Conservation (phyloP, 352 stramenopile genomes). For the Phytophthora pluvialis region DNA sequence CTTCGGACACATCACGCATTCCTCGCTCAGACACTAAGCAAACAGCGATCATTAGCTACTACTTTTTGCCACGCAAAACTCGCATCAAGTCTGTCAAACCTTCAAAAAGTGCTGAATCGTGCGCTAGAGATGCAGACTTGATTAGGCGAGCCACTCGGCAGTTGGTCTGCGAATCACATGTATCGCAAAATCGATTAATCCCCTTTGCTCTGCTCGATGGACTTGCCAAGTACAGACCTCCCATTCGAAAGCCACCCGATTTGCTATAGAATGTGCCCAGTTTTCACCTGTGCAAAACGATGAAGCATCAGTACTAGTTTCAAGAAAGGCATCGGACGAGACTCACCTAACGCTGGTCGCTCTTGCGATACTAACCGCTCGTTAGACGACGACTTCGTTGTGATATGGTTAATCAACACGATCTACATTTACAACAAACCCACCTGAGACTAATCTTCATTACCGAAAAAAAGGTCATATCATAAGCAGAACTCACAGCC, state of each 20-base stretch:
- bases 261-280: constrained; percentile 73
- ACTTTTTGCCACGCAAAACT: not conserved
- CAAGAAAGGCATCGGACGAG: not conserved
- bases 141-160: constrained; percentile 47
- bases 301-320: not conserved
- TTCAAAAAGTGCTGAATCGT: constrained; percentile 48
- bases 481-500: constrained; percentile 35
- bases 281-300: constrained; percentile 53
- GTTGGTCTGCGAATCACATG: constrained; percentile 36
- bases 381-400: constrained; percentile 46
- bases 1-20: constrained; percentile 27
- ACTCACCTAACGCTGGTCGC: constrained; percentile 42
- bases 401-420: constrained; percentile 78
- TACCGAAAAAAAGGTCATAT: not conserved
- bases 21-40: constrained; percentile 35
- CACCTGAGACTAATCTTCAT: not conserved
- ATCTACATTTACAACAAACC: constrained; percentile 37
- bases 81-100: constrained; percentile 27
- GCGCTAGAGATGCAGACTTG: constrained; percentile 57
- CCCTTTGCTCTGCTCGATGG: too few species aligned
- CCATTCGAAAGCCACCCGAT: constrained; percentile 69
- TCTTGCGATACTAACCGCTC: constrained; percentile 26
- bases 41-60: not conserved
- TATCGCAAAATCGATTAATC: too few species aligned
- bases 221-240: constrained; percentile 44